A percentile compares a stretch with the other conserved stretches of the same genome.
These are phyloP conservation scores for Hypholoma sublateritium DNA, from an alignment of 768 basidiomycete species.

Conservation along the genomic window DNA sequence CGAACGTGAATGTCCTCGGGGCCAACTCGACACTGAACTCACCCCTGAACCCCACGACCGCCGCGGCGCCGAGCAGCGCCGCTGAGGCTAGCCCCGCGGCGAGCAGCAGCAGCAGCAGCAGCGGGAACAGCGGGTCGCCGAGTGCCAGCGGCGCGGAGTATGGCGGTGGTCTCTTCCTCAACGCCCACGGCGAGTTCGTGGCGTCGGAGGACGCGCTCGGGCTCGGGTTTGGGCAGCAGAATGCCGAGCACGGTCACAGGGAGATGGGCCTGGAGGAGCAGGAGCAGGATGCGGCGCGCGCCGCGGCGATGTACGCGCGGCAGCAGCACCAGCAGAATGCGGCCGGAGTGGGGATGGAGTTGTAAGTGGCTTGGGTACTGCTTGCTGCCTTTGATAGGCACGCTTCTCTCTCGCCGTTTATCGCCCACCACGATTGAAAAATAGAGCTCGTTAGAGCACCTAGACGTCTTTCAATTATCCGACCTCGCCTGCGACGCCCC, in stretches of 20 bases:
- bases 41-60: not conserved
- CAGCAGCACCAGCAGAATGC: conserved; percentile 16
- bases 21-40: not conserved
- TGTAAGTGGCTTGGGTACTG: not conserved
- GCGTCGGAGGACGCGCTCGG: not conserved
- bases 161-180: not conserved
- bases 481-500: no score
- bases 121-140: not conserved
- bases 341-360: conserved; percentile 1
- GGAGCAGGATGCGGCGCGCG: conserved; percentile 2
- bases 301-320: conserved; percentile 7
- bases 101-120: not conserved
- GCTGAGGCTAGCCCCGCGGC: not conserved
- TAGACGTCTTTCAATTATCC: not conserved
- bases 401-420: not conserved
- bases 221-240: not conserved
- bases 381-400: not conserved
- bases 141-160: not conserved
- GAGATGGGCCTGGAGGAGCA: not conserved
- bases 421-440: not conserved
- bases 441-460: not conserved
- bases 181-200: not conserved
- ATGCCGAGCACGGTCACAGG: not conserved
- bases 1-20: conserved; percentile 3
- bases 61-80: not conserved